A percentile compares a stretch with the other conserved stretches of the same genome.
Conservation (phyloP, 768 basidiomycete genomes). For the Sporobolomyces pararoseus region DNA sequence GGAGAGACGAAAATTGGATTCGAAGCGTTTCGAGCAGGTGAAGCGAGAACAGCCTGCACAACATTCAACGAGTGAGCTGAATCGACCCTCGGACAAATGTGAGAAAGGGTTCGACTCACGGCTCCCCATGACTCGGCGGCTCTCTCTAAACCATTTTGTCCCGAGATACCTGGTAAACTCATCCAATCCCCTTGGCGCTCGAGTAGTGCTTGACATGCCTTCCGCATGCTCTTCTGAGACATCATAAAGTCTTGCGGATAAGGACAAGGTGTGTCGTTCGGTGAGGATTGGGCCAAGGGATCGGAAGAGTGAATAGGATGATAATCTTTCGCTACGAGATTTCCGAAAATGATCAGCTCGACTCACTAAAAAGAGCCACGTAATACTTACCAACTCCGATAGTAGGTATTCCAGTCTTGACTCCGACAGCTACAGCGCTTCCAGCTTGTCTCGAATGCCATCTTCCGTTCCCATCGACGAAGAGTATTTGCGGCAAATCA, state of each 20-base stretch:
- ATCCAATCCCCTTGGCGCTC: conserved; percentile 37
- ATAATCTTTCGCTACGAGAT: conserved; percentile 42
- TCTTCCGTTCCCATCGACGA: conserved; percentile 48
- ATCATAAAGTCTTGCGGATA: conserved; percentile 16
- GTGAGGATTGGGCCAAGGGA: too few species aligned
- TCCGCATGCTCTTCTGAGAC: conserved; percentile 41
- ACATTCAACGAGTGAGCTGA: too few species aligned
- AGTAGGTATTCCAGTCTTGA: conserved; percentile 44
- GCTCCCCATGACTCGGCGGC: background rate
- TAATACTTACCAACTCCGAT: conserved; percentile 36
- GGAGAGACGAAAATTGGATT: conserved; percentile 46
- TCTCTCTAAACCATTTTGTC: too few species aligned
- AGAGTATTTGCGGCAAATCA: conserved; percentile 43
- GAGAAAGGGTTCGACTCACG: background rate
- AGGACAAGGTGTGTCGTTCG: background rate
- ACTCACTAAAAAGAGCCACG: background rate
- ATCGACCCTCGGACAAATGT: background rate
- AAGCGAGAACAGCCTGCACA: conserved; percentile 41
- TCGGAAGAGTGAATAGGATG: conserved; percentile 21
- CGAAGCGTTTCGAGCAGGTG: conserved; percentile 32
- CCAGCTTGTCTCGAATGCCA: conserved; percentile 46
- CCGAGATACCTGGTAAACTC: background rate
- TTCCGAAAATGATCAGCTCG: background rate
- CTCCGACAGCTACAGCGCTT: conserved; percentile 44
- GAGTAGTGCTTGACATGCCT: conserved; percentile 16